phyloP scores from a whole-genome alignment of 306 rosid species.

The Oemleria cerasiformis region DNA sequence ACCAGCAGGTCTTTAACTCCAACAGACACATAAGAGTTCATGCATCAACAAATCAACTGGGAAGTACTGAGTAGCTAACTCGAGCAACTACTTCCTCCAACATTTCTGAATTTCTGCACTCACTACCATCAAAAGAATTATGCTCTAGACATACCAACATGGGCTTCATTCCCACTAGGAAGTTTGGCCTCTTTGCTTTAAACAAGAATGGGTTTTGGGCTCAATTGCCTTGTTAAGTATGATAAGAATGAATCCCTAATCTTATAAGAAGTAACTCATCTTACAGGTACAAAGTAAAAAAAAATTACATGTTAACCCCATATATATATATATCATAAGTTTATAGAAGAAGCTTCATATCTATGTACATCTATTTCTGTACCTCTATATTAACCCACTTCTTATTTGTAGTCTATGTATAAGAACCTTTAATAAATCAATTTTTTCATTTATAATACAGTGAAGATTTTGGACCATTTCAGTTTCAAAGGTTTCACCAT shows the following conservation, averaged over 20 bases:
- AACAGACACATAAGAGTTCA: background rate
- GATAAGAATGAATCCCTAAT: background rate
- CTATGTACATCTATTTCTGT: no score
- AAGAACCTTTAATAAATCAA: background rate
- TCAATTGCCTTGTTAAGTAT: background rate
- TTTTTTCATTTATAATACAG: background rate
- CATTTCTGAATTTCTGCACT: no score
- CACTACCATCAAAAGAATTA: background rate
- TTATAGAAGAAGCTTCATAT: background rate
- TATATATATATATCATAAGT: background rate
- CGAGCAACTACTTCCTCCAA: background rate
- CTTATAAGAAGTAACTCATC: background rate
- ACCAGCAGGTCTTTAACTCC: background rate
- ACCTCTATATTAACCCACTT: background rate
- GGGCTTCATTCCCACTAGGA: background rate
- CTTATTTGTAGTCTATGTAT: background rate
- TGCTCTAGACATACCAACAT: background rate
- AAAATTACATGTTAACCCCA: background rate
- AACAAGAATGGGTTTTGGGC: background rate
- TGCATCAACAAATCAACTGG: background rate
- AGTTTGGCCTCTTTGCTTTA: background rate
- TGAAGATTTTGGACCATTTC: background rate
- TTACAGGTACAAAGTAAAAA: background rate
- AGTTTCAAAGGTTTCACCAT: background rate
- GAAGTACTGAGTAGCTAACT: background rate